Base-by-base conservation (phyloP, 768 basidiomycete genomes). In the Phallus indusiatus region DNA sequence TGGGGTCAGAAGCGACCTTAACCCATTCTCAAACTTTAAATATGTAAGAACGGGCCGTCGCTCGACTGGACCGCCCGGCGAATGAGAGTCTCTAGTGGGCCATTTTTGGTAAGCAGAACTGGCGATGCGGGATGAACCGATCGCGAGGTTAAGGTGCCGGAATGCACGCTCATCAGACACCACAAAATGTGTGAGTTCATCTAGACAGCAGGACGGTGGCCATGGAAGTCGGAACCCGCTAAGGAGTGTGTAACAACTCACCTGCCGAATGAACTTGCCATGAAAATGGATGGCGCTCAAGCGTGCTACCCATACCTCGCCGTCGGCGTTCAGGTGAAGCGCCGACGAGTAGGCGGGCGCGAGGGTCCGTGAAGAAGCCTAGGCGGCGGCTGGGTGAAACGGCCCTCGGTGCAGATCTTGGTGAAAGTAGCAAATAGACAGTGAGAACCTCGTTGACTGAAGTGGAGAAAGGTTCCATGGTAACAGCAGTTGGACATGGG, bases 231-330 rank as follows among this genome's bases (percentile, higher is more conserved):
- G 79, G 81, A 85, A 85, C 74, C 84, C 81, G 81, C 84, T 85
- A 85, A 85, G 84, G 83, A 85, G 82, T 85, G 83, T 85, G 83
- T 84, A 84, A 85, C 83, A 85, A 86, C 84, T 86, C 83, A 86
- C 84, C 85, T 85, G 85, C 85, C 82, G 83, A 88, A 88, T 84
- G 81, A 85, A 86, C 84, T 86, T 84, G 84, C 85, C 85, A 83
- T 86, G 82, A 86, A 86, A 86, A 86, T 86, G 84, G 85, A 86
- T 86, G 85, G 85, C 84, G 84, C 85, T 87, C 79, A 85, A 86
- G 83, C 79, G 81, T 84, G 79, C 80, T 82, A 85, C 85, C 85
- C 82, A 86, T 81, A 86, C 85, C 81, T 83, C 82, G 76, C 85
- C 82, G 79, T 84, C 78, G 78, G 80, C 74, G 81, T 55, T 55